Base-by-base conservation (phyloP, 495 filamentous ascomycete species). In the Bacidia gigantensis region DNA sequence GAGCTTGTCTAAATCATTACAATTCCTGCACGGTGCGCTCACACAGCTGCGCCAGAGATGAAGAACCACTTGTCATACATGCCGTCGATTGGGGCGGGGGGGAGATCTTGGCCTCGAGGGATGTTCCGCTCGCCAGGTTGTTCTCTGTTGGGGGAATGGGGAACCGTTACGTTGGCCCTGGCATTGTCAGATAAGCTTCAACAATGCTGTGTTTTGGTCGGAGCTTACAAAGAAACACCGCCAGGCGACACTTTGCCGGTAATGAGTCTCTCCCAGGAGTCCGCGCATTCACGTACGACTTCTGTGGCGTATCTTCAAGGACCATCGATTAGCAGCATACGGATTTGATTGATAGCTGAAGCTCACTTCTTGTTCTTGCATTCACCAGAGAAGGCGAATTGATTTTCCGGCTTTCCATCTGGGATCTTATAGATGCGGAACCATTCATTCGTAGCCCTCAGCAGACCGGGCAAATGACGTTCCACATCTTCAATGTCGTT, bases 381-480 rank as follows among this genome's bases (percentile, higher is more conserved):
- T 78, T 99, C 93, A 72, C 93, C 93, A 49, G 88, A 94, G 80
- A 99, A 99, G 60, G 93, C 93, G 64, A 99, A 97, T 75, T 97
- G 92, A 80, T 99, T 99, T 82, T 97, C 92, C 62, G 89, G 89
- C 88, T 97, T 99, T 77, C 93, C 93, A 65, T 99, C 93, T 63
- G 93, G 93, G 73, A 99, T 97, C 79, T 97, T 97, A 82, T 99
- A 99, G 79, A 99, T 97, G 70, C 93, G 87, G 86, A 99, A 99
- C 93, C 93, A 99, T 79, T 99, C 93, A 67, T 99, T 99, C 66
- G 92, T 97, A 64, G 93, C 93, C 58, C 93, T 80, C 64, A 99
- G 75, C 38, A 97, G 84, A 56, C 93, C 93, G 41, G 93, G 93
- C 22, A 99, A 84, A 77, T 97, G 93, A 65, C 90, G 83, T 78